Percentiles rank a stretch among this genome's conserved stretches.
These are phyloP conservation scores for Rhodotorula babjevae DNA, from an alignment of 768 basidiomycete genomes.

Conservation along the genomic window DNA sequence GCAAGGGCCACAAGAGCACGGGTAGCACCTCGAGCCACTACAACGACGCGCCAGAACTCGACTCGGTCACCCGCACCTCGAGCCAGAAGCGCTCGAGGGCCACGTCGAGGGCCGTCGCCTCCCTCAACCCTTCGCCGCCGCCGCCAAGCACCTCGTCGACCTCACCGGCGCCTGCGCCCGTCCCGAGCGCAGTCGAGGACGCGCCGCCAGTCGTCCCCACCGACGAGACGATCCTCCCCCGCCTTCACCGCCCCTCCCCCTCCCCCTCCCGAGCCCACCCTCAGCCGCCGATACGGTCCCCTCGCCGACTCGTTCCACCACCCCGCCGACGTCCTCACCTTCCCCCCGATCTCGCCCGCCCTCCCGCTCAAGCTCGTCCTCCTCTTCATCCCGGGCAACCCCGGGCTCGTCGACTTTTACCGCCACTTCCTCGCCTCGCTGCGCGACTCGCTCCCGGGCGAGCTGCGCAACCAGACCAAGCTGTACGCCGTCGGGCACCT, in stretches of 20 bases:
- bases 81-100: constrained; percentile 1
- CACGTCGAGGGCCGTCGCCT: constrained; percentile 5
- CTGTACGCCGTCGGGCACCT: constrained; percentile 52
- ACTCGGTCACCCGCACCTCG: neutral
- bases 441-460: constrained; percentile 43
- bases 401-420: constrained; percentile 66
- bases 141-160: neutral
- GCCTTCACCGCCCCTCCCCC: constrained; percentile 17
- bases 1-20: neutral
- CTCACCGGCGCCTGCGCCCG: neutral
- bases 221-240: constrained; percentile 2
- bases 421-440: constrained; percentile 60
- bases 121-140: neutral
- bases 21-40: constrained; percentile 2
- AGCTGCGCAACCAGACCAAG: constrained; percentile 16
- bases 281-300: constrained; percentile 5
- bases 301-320: neutral
- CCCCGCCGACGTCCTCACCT: constrained; percentile 18
- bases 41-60: constrained; percentile 18
- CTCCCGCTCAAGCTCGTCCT: constrained; percentile 16
- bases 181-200: neutral
- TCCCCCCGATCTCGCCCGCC: neutral
- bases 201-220: neutral
- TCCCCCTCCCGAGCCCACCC: constrained; percentile 7
- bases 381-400: constrained; percentile 50